phyloP scores from a whole-genome alignment of 306 rosid species.

The Argentina anserina region DNA sequence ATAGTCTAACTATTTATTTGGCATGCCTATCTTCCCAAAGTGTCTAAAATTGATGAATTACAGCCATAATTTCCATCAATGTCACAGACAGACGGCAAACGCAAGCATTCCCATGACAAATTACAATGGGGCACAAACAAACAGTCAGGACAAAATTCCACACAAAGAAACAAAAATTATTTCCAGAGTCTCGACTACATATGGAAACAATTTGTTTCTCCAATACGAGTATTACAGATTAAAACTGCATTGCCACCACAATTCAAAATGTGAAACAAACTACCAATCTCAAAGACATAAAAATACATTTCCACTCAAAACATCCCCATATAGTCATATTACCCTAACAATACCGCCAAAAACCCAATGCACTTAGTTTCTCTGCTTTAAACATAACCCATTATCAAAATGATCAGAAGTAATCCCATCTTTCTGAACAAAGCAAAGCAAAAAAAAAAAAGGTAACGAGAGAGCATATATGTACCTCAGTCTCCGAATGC shows the following conservation, averaged over 20 bases:
- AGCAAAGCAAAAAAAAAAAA: slow-evolving; percentile 7
- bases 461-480: background rate
- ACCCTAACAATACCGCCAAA: background rate
- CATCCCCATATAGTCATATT: background rate
- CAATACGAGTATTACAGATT: background rate
- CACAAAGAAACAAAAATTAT: background rate
- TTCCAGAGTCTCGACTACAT: background rate
- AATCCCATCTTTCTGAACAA: background rate
- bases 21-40: background rate
- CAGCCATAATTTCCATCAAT: background rate
- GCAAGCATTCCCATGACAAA: background rate
- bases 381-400: background rate
- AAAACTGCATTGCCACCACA: background rate
- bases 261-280: background rate
- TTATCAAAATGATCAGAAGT: background rate
- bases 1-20: background rate
- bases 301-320: background rate
- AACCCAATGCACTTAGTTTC: background rate
- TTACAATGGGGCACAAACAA: background rate
- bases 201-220: background rate
- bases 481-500: slow-evolving; percentile 42
- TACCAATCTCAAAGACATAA: background rate
- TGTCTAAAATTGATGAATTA: background rate
- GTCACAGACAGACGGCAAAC: background rate
- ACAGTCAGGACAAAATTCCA: background rate